Evolutionary conservation across 2,329 filamentous ascomycete genomes (phyloP), one percentile per base, ranked within the genome.

Genomic region (Uncinocarpus reesii): DNA sequence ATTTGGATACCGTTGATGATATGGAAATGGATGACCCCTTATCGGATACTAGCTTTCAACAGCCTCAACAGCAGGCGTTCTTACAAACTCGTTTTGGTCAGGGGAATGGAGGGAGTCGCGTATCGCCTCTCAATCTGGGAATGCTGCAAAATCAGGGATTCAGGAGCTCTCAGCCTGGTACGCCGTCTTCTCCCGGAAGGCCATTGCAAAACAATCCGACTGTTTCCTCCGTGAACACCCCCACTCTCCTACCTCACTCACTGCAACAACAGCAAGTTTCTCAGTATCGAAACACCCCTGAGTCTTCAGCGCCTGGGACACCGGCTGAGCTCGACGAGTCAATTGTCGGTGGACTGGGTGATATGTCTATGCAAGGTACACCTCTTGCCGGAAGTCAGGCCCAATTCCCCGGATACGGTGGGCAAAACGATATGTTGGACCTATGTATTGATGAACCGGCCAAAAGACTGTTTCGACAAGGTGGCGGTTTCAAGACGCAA

Each of bases 1-100:
- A 60, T 57, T 55, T 68, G 63, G 61, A 68, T 60, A 58, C 61
- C 60, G 53, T 69, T 57, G 54, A 54, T 45, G 87, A 94, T 60
- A 95, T 96, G 90, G 90, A 96, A 60, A 85, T 96, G 83, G 90
- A 96, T 60, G 88, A 95, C 58, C 77, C 81, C 6, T 74, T 85
- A 42, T 81, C 79, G 51, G 61, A 71, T 57, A 60, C 56, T 11
- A 56, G 71, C 59, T 71, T 67, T 51, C 63, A 57, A 21, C 76
- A 81, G 43, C 73, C 78, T 54, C 77, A 80, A 29, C 80, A 85
- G 59, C 83, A 85, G 57, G 80, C 84, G 59, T 78, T 79, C 16
- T 76, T 81, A 37, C 81, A 84, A 57, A 71, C 73, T 48, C 75
- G 76, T 48, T 79, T 77, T 56, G 75, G 73, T 47, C 73, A 76